Conservation (phyloP, 768 basidiomycete species). For the Leccinum fibrillosum region DNA sequence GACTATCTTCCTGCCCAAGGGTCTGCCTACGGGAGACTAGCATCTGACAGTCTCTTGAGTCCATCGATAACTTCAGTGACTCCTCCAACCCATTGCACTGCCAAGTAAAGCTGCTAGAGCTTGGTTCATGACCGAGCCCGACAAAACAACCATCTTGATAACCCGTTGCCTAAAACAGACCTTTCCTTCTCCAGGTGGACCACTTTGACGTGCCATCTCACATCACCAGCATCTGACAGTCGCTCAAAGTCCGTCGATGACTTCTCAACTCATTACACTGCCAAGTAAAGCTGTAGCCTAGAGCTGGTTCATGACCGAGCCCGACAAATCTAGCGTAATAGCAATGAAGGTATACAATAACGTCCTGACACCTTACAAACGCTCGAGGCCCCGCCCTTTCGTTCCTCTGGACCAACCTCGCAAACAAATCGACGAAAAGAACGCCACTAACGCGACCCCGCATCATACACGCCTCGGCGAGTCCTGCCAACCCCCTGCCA, state of each 20-base stretch:
- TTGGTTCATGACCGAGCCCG: no score
- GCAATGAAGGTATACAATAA: neutral
- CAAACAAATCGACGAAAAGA: constrained; percentile 21
- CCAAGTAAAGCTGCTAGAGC: no score
- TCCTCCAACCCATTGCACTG: no score
- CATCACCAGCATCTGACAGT: neutral
- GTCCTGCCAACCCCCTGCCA: constrained; percentile 3
- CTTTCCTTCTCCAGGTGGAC: no score
- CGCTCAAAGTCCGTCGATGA: neutral
- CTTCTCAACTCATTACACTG: neutral
- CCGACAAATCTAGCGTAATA: constrained; percentile 11
- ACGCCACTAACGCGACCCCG: neutral
- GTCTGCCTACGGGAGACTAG: no score
- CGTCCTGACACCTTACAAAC: neutral
- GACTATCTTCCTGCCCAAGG: no score
- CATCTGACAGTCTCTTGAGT: no score
- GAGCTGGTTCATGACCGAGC: neutral
- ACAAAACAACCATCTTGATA: no score
- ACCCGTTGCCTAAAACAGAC: no score
- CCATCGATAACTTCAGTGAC: no score
- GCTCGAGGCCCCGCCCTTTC: neutral
- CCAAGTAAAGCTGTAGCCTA: neutral
- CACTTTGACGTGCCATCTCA: neutral
- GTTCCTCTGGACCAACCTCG: neutral
- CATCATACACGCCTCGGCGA: constrained; percentile 6